Evolutionary conservation across 1,284 basidiomycete genomes (phyloP), one percentile per base, ranked within the genome.

Genomic region (Neolentinus lepideus): DNA sequence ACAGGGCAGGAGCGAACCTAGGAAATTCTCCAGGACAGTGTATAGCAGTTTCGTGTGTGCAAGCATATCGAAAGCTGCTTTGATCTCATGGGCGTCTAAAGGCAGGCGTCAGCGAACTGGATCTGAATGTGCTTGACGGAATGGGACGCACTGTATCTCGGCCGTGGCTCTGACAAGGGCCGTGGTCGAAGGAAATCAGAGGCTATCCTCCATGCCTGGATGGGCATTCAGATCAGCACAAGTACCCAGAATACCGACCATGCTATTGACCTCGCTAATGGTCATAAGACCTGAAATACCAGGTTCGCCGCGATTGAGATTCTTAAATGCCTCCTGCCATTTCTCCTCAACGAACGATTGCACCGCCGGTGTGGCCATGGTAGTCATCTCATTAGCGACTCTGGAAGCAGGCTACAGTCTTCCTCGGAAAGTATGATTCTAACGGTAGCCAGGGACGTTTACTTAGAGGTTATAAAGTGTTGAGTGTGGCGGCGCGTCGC

Each of bases 261-360:
- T 35, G 9, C 33, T 43, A n/a, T 72, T 51, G 62, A 85, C 86
- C 68, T 84, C 75, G 60, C 83, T 85, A 66, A 85, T 87, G 2
- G 70, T 67, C 64, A 88, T 71, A 9, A 90, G 73, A 10, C 88
- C 87, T 10, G 79, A 69, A 56, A 88, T 86, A 4, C 86, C 86
- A 47, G 78, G 78, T 50, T 83, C 73, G 10, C 71, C 70, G 24
- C 78, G 75, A 63, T 90, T 90, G 52, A 90, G 71, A 21, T 84
- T 77, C 19, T 73, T 69, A 64, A 89, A 88, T 0, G 83, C 75
- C 27, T 83, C 78, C 60, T 87, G 82, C 87, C 87, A 90, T 70
- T 87, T 86, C 2, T 78, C 71, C n/a, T 78, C 76, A 3, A 87
- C 81, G 61, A 87, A 84, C 1, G 76, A 74, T 36, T 75, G 75